These are phyloP conservation scores for Clarireedia homoeocarpa DNA, from an alignment of 2,329 filamentous ascomycete genomes.

Conservation along the genomic window DNA sequence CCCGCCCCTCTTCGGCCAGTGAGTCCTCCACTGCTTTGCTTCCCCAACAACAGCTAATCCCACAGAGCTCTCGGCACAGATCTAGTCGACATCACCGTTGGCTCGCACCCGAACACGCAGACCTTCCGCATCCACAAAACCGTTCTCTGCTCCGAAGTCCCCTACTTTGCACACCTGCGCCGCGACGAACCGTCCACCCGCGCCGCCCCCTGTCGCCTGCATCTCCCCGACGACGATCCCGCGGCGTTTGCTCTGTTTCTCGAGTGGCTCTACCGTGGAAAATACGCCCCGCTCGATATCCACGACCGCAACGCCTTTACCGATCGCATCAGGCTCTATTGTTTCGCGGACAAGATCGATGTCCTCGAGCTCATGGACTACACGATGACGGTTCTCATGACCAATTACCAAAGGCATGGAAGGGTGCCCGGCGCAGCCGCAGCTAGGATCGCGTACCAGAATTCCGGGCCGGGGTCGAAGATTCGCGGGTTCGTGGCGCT, in stretches of 20 bases:
- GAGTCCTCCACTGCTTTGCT: neutral
- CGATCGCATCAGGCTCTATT: neutral
- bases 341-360: neutral
- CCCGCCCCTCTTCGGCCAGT: neutral
- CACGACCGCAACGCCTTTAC: neutral
- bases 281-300: neutral
- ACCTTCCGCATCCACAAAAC: neutral
- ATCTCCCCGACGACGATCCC: neutral
- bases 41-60: neutral
- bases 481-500: neutral
- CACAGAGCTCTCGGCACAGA: neutral
- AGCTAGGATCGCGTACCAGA: neutral
- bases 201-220: neutral
- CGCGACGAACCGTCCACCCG: too few species aligned
- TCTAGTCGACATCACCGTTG: neutral
- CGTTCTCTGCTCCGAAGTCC: neutral
- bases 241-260: neutral
- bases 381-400: neutral
- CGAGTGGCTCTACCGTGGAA: neutral
- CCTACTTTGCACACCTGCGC: neutral
- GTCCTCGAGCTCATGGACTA: neutral
- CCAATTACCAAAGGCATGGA: neutral
- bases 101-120: neutral
- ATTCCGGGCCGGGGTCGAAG: neutral
- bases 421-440: neutral